Base-by-base conservation (phyloP, 495 filamentous ascomycete genomes). In the Daldinia grandis region DNA sequence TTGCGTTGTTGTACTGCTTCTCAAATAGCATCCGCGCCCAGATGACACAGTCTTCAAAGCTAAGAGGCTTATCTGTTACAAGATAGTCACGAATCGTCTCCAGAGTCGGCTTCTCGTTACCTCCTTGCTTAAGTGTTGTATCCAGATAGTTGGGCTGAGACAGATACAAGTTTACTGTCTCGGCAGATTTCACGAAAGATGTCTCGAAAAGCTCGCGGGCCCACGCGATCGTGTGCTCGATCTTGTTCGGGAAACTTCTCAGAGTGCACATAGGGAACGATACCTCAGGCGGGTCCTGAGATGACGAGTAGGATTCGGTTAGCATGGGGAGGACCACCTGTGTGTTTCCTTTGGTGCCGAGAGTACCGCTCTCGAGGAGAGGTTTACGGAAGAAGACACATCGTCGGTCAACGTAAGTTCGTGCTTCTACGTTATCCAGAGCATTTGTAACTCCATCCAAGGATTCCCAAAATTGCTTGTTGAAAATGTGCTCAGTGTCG, bases 191-290 rank as follows among this genome's bases (percentile, higher is more conserved):
- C 64, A 96, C 93, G 72, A 97, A 99, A 63, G 91, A 94, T 19
- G 89, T 89, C 79, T 97, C 93, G 83, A 99, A 99, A 21, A 97
- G 83, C 75, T 98, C 95, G 50, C 95, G 89, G 27, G 94, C 92
- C 96, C 96, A 99, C 21, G 96, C 96, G 78, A 99, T 99, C 5
- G 96, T 99, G 76, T 99, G 96, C 81, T 99, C 93, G 76, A 99
- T 99, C 75, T 89, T 91, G 83, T 99, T 99, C 62, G 96, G 96
- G 86, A 99, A 99, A 83, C 94, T 97, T 66, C 94, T 88, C 61
- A 99, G 84, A 4, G 96, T 99, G 78, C 96, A 99, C 92, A 97
- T 97, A 2, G 96, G 96, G 88, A 98, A 98, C 0, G 94, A 97
- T 80, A 97, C 93, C 85, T 99, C 96, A 1, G 96, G 96, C 1